Base-by-base conservation (phyloP, 345 rosid species). In the Citrus trifoliata region DNA sequence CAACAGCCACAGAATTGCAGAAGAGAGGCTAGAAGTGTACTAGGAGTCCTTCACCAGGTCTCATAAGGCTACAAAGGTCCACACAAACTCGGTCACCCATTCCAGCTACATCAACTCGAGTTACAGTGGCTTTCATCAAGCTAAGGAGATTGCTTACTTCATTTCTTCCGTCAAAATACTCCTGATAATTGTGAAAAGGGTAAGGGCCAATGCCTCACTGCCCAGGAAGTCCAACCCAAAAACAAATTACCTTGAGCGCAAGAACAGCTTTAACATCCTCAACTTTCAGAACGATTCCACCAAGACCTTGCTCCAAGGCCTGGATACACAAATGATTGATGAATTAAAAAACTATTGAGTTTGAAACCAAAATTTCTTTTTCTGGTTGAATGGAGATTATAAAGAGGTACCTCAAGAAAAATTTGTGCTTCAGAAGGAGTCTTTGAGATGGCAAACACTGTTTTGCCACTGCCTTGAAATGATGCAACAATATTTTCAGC, bases 51-150 rank as follows among this genome's bases (percentile, higher is more conserved):
- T 92, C 98, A 79, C 97, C 94, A 70, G 93, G 92, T 87, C 84
- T 90, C 95, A 93, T 90, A 71, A 95, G 95, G 82, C 98, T 93
- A 76, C 98, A 93, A 74, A 93, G 95, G 88, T 95, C 98, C 77
- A 92, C 97, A 86, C 98, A 95, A 35, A 92, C 95, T 72, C 97
- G 85, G 82, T 95, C 97, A 59, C 98, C 98, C 97, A 95, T 92
- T 77, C 98, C 95, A 48, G 83, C 91, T 69, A 83, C 85, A 59
- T 86, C 67, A 84, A 95, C 81, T 70, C 74, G 78, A 66, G 93
- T 92, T 71, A 93, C 69, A 5, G 88, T 89, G 13, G 91, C 98
- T 86, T 86, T 87, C 6, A 77, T 84, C 86, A 95, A 85, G 81
- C 81, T 86, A 85, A 95, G 71, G 40, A 83, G 46, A 80, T 87